Evolutionary conservation across 2,329 filamentous ascomycete species (phyloP), one percentile per base, ranked within the genome.

Genomic region (Trichoderma pleuroti): DNA sequence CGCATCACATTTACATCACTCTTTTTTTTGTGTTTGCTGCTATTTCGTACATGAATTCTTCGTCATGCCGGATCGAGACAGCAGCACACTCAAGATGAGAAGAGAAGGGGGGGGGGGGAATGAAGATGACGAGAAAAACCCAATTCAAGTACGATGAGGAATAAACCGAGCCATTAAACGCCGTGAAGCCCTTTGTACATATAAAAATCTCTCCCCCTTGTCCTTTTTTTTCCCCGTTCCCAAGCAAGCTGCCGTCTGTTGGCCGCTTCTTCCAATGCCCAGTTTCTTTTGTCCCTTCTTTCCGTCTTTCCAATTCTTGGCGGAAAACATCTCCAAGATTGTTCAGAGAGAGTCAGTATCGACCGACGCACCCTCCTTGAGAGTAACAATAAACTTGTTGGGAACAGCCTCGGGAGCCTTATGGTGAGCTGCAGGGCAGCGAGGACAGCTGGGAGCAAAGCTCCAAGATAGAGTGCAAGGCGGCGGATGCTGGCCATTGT

Each of bases 351-450:
- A 49, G 42, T 81, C 78, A 73, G 89, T 81, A 49, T 80, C 81
- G 18, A 80, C 80, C 26, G 82, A 78, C 46, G 78, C 79, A 72
- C 82, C 82, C 70, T 82, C 83, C 78, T 89, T 87, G 80, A 89
- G 89, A 65, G 89, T 87, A 54, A 90, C 84, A 74, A 90, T 89
- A 79, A 88, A 91, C 71, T 76, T 78, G 72, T 74, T 71, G 21
- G 71, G 69, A 60, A 71, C 71, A 65, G 57, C 69, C 36, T 73
- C 71, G n/a, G 70, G 63, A n/a, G 60, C 24, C 32, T 34, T 59
- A 5, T 56, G 28, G 34, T 16, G 32, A 24, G 68, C 63, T 26
- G 76, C 70, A 16, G 77, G 28, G 77, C 77, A n/a, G 77, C 77
- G 39, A 78, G 75, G 61, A 74, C 76, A 24, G 75, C 77, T 3